Base-by-base conservation (phyloP, 1,284 basidiomycete species). In the Sporisorium exsertum region DNA sequence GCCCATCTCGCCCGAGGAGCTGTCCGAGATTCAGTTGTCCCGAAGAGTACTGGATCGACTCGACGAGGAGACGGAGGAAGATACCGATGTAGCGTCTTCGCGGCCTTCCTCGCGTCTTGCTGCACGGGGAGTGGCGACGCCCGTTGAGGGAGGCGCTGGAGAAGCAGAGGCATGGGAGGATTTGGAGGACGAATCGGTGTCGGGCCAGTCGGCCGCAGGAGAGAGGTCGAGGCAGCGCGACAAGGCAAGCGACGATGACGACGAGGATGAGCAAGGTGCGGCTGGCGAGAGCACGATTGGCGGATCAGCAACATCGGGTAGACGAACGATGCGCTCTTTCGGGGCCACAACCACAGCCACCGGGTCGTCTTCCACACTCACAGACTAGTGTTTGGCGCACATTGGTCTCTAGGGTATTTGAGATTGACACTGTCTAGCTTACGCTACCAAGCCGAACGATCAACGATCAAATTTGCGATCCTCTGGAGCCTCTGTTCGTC, bases 41-140 rank as follows among this genome's bases (percentile, higher is more conserved):
- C 68, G 77, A 29, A 62, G 81, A 22, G 78, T 81, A 18, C 52
- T 82, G 37, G 79, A 78, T 22, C 51, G 81, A 49, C 58, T 82
- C 20, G 81, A 82, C 45, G 81, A 82, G 49, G 81, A 82, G 65
- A 82, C 81, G 13, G 81, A 82, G 53, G 81, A 82, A 37, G 81
- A 82, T 43, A 82, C 81, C 10, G 81, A 82, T 24, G 68, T 79
- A 0, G 72, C 55, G 2, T 50, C 51, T 8, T 55, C 57, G 15
- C 27, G 68, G n/a, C 45, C 62, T 29, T 37, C 47, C 13, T 57
- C 16, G 46, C 52, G 18, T 35, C 46, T 43, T 35, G 42, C 47
- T 3, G 52, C 27, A 22, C 33, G n/a, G 13, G 45, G 26, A 8
- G 26, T 15, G 29, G 50, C 16, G 45, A 40, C 37, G 37, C 37